These are phyloP conservation scores for Euptelea pleiosperma DNA, from an alignment of 164 flowering plant species.

Conservation along the genomic window DNA sequence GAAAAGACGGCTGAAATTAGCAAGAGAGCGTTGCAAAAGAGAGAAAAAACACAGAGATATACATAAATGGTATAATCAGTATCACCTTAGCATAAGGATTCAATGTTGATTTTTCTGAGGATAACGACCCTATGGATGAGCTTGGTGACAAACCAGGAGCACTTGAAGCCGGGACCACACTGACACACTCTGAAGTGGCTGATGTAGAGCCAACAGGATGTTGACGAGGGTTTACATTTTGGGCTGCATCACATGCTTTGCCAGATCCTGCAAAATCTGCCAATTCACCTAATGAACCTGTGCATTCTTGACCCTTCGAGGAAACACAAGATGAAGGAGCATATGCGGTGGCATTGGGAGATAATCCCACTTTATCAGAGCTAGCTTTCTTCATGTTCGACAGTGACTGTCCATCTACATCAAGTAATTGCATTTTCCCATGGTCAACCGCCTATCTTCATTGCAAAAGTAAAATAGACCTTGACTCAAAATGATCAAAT, in stretches of 20 bases:
- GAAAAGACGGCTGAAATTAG: constrained; percentile 4
- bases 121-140: constrained; percentile 84
- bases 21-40: not conserved
- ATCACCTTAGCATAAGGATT: constrained; percentile 95
- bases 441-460: constrained; percentile 1
- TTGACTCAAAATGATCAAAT: no score
- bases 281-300: constrained; percentile 25
- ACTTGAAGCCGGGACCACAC: constrained; percentile 41
- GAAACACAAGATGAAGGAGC: constrained; percentile 33
- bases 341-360: constrained; percentile 36
- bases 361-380: constrained; percentile 38
- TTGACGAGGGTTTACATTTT: constrained; percentile 41
- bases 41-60: not conserved
- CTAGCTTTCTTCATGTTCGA: constrained; percentile 28
- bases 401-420: constrained; percentile 33
- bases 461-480: no score
- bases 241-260: constrained; percentile 32
- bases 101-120: constrained; percentile 85
- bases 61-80: not conserved
- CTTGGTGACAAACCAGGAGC: constrained; percentile 76
- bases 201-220: constrained; percentile 65
- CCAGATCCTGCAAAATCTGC: constrained; percentile 33
- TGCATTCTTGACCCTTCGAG: constrained; percentile 32
- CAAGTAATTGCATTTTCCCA: constrained; percentile 7
- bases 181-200: constrained; percentile 54